Conservation (phyloP, 768 basidiomycete genomes). For the Boletus fagicola region DNA sequence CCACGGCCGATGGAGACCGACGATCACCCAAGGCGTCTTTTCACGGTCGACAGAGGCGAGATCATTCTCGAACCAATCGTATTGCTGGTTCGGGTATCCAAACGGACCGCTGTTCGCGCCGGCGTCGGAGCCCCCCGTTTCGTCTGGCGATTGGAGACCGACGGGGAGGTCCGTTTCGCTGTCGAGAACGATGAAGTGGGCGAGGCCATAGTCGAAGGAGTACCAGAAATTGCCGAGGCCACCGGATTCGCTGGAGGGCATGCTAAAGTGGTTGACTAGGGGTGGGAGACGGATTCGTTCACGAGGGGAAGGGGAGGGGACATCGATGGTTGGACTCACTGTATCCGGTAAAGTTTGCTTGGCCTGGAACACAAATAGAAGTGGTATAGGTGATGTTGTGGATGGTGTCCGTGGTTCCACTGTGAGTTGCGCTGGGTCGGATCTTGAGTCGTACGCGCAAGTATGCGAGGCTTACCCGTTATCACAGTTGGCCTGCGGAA, state of each 20-base stretch:
- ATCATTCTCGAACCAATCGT: conserved; percentile 27
- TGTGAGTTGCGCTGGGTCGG: neutral
- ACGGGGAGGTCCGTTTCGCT: conserved; percentile 27
- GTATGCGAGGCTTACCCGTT: conserved; percentile 21
- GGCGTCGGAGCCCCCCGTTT: conserved; percentile 16
- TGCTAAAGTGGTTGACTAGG: conserved; percentile 28
- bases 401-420: conserved; percentile 23
- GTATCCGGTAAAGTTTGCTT: conserved; percentile 30
- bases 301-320: neutral
- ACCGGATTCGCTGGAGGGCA: conserved; percentile 28
- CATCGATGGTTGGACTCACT: conserved; percentile 20
- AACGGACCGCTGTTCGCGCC: conserved; percentile 28
- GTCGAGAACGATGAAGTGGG: conserved; percentile 27
- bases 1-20: conserved; percentile 32
- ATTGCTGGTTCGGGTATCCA: conserved; percentile 29
- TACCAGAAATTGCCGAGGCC: conserved; percentile 32
- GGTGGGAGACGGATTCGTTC: neutral
- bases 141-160: conserved; percentile 27
- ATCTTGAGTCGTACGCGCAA: neutral
- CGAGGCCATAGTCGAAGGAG: conserved; percentile 32
- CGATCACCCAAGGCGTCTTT: conserved; percentile 29
- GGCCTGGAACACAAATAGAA: conserved; percentile 27
- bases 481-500: conserved; percentile 28
- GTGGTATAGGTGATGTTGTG: conserved; percentile 28
- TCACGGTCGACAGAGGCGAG: conserved; percentile 24